Conservation (phyloP, 2,329 filamentous ascomycete genomes). For the Claviceps digitariae region DNA sequence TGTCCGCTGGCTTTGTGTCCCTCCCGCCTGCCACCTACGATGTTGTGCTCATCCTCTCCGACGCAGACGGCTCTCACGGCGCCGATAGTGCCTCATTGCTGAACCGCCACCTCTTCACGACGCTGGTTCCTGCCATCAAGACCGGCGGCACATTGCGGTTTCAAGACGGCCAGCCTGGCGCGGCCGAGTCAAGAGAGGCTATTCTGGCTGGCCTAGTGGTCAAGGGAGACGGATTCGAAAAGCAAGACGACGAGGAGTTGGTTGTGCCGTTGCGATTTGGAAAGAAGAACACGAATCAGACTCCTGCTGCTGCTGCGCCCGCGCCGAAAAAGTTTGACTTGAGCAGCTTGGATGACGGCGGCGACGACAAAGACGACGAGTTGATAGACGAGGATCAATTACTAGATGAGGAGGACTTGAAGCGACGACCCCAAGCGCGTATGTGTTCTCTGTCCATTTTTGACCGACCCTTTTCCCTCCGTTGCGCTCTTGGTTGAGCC, state of each 20-base stretch:
- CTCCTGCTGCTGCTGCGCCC: slow-evolving; percentile 3
- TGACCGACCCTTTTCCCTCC: neutral
- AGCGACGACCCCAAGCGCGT: slow-evolving; percentile 68
- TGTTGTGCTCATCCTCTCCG: slow-evolving; percentile 68
- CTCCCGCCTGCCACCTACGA: slow-evolving; percentile 72
- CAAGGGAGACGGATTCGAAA: slow-evolving; percentile 52
- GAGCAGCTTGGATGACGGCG: slow-evolving; percentile 40
- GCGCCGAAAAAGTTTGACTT: slow-evolving; percentile 42
- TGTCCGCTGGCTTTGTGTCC: slow-evolving; percentile 66
- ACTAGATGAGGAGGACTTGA: slow-evolving; percentile 73
- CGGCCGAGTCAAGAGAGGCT: slow-evolving; percentile 53
- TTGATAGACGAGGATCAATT: slow-evolving; percentile 85
- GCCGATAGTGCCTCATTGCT: slow-evolving; percentile 50
- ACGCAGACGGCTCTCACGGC: slow-evolving; percentile 52
- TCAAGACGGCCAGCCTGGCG: slow-evolving; percentile 49
- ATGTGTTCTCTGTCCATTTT: slow-evolving; percentile 27
- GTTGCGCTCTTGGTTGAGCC: no score
- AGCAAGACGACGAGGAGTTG: slow-evolving; percentile 49
- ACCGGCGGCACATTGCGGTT: slow-evolving; percentile 53
- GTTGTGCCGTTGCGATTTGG: slow-evolving; percentile 37
- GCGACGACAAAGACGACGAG: slow-evolving; percentile 67
- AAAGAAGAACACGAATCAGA: slow-evolving; percentile 22
- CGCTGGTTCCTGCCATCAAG: slow-evolving; percentile 58
- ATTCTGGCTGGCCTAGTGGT: slow-evolving; percentile 69
- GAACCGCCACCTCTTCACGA: slow-evolving; percentile 50